Evolutionary conservation across 345 rosid genomes (phyloP), one percentile per base, ranked within the genome.

Genomic region (Eutrema heterophyllum): DNA sequence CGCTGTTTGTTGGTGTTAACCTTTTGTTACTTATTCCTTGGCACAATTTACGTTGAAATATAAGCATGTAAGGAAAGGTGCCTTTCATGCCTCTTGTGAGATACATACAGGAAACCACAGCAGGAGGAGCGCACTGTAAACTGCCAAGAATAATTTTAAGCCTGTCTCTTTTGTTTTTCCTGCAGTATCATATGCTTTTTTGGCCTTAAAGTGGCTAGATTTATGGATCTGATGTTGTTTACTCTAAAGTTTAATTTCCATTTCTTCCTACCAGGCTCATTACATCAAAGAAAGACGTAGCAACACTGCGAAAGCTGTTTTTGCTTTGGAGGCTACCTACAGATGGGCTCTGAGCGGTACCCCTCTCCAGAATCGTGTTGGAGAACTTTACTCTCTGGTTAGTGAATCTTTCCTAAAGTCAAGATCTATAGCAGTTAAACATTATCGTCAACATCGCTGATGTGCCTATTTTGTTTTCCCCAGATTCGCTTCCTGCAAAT

Each of bases 311-410:
- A 95, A 74, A 84, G 97, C 97, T 9, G 84, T 95, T 81, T 89
- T 95, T 69, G 84, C 97, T 36, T 85, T 95, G 76, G 85, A 87
- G 36, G 88, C 97, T 75, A 83, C 84, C 7, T 91, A 80, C 75
- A 92, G 85, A 81, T 95, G 99, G 99, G 97, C 97, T 76, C 57
- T 95, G 73, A 95, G 99, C 60, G 99, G 99, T 65, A 95, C 99
- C 66, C 99, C 99, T 70, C 91, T 95, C 61, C 99, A 95, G 81
- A 95, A 95, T 66, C 99, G 97, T 52, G 97, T 95, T 57, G 99
- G 97, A 66, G 99, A 95, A 78, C 93, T 95, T 67, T 95, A 95
- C 85, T 92, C 99, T 65, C 78, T 95, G 80, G 97, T 95, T 72
- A 90, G 72, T 81, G 52, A 53, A 61, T 18, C 21, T 58, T 50